Percentiles rank a stretch among this genome's conserved stretches.
Conservation (phyloP, 331 rosid genomes). For the Pyrus hybrid region DNA sequence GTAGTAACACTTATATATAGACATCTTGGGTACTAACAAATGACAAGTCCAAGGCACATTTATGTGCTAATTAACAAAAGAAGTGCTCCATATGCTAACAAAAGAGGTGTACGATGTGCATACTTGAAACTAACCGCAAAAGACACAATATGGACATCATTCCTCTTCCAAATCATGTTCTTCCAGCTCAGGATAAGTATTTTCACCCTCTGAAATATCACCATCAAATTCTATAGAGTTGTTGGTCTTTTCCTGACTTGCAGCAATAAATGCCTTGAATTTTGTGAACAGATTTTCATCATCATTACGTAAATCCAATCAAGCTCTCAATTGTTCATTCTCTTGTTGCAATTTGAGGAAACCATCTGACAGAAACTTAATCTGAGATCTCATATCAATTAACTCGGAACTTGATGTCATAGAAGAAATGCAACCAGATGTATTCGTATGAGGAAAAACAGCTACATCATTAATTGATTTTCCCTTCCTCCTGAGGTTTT, state of each 20-base stretch:
- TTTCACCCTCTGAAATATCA: background rate
- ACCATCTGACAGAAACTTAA: no score
- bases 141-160: background rate
- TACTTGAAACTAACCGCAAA: background rate
- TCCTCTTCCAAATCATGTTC: background rate
- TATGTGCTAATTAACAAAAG: background rate
- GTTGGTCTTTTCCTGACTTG: background rate
- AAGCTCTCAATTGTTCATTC: no score
- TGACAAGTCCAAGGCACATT: no score
- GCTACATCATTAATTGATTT: no score
- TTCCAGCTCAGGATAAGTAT: background rate
- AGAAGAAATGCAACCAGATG: no score
- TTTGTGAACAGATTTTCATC: background rate
- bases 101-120: background rate
- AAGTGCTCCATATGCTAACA: no score
- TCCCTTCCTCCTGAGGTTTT: no score
- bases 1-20: background rate
- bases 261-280: background rate
- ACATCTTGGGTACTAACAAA: background rate
- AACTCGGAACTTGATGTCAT: no score
- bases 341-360: no score
- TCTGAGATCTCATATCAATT: no score
- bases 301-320: no score
- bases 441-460: no score
- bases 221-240: background rate